Percentiles rank a stretch among this genome's conserved stretches.
phyloP scores from a whole-genome alignment of 1,284 basidiomycete species.

The Ceratobasidium sp. region DNA sequence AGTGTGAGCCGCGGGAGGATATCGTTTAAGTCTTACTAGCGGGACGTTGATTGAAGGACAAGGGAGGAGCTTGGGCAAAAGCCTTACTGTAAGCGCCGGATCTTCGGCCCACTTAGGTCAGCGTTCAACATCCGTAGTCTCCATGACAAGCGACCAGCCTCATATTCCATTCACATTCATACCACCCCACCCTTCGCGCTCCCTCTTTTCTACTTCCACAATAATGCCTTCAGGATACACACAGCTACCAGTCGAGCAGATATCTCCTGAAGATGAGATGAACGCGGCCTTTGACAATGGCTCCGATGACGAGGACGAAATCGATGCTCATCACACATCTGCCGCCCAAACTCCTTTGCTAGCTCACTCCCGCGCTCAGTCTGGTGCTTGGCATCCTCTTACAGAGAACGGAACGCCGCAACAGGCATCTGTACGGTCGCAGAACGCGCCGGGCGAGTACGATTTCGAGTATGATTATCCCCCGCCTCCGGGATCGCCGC shows the following conservation, averaged over 20 bases:
- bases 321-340: constrained; percentile 41
- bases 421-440: constrained; percentile 14
- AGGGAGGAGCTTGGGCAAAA: constrained; percentile 25
- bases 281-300: constrained; percentile 50
- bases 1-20: too few species aligned
- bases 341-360: constrained; percentile 42
- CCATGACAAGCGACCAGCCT: constrained; percentile 22
- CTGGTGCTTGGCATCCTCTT: constrained; percentile 33
- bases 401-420: constrained; percentile 6
- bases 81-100: constrained; percentile 40
- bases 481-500: constrained; percentile 86
- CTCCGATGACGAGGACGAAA: constrained; percentile 48
- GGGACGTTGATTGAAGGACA: not conserved
- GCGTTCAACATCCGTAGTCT: constrained; percentile 4
- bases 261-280: constrained; percentile 50
- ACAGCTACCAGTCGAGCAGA: constrained; percentile 37
- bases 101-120: constrained; percentile 2
- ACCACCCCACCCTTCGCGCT: too few species aligned
- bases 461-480: constrained; percentile 86
- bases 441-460: constrained; percentile 60
- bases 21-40: not conserved
- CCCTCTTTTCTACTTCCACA: not conserved
- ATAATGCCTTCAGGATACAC: constrained; percentile 45
- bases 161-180: too few species aligned
- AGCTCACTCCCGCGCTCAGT: constrained; percentile 35